Evolutionary conservation across 306 rosid species (phyloP).

Genomic region (Citrullus colocynthis): DNA sequence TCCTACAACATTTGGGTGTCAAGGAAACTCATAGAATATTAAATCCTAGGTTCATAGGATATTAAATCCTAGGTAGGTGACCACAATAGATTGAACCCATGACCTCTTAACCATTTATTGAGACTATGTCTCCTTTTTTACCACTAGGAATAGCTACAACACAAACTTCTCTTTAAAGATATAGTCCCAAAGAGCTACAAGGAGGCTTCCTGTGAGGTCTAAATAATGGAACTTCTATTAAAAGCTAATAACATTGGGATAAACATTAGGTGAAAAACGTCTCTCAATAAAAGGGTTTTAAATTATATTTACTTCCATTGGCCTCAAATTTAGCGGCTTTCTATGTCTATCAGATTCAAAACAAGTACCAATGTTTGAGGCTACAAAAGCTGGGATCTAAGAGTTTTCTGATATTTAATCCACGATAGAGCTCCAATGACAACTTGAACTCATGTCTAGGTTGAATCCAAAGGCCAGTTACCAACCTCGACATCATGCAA

Average conservation of each 20-base stretch:
- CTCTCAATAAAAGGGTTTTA: not conserved
- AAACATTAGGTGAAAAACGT: not conserved
- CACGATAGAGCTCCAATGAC: not conserved
- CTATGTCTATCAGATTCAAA: not conserved
- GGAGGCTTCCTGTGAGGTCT: not conserved
- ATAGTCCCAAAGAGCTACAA: not conserved
- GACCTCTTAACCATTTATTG: too few species aligned
- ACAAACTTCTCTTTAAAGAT: not conserved
- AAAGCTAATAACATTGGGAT: not conserved
- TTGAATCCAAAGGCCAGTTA: not conserved
- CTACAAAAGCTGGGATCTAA: not conserved
- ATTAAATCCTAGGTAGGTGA: too few species aligned
- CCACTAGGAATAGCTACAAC: not conserved
- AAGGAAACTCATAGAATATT: too few species aligned
- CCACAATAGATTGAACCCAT: too few species aligned
- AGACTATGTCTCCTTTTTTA: too few species aligned
- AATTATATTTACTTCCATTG: not conserved
- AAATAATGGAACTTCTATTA: not conserved
- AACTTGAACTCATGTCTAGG: not conserved
- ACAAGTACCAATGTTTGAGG: not conserved
- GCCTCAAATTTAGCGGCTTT: not conserved
- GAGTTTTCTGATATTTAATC: not conserved
- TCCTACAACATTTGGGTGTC: too few species aligned
- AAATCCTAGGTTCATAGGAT: too few species aligned
- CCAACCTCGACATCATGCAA: not conserved